Percentiles rank a stretch among this genome's conserved stretches.
These are phyloP conservation scores for Acacia melanoxylon DNA, from an alignment of 306 rosid genomes.

Conservation along the genomic window DNA sequence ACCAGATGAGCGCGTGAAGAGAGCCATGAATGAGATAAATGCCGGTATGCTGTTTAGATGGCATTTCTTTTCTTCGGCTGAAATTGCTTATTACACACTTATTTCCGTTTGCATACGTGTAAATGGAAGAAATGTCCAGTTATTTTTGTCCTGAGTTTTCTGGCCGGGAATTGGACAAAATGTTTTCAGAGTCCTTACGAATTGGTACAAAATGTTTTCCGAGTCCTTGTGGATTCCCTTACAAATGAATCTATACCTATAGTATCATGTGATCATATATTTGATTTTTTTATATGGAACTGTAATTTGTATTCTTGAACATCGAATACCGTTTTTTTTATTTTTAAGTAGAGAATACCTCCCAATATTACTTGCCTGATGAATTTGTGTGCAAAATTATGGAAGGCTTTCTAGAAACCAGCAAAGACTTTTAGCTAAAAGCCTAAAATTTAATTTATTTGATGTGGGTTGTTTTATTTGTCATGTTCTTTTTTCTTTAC, in stretches of 20 bases:
- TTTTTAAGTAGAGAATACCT: background rate
- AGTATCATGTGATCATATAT: background rate
- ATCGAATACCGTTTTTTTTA: background rate
- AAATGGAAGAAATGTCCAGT: background rate
- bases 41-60: conserved; percentile 59
- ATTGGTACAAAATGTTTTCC: background rate
- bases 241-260: background rate
- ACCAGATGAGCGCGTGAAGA: conserved; percentile 90
- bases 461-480: background rate
- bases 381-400: background rate
- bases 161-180: background rate
- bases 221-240: background rate
- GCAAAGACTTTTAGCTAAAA: background rate
- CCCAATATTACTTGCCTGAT: background rate
- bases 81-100: background rate
- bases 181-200: background rate
- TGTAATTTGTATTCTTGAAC: background rate
- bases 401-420: background rate
- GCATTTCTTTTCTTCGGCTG: background rate
- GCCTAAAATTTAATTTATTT: background rate
- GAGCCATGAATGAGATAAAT: conserved; percentile 97
- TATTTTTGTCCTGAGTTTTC: background rate
- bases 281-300: background rate
- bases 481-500: background rate
- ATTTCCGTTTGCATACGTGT: background rate